Conservation (phyloP, 176 grass and related monocot species). For the Urochloa ruziziensis region DNA sequence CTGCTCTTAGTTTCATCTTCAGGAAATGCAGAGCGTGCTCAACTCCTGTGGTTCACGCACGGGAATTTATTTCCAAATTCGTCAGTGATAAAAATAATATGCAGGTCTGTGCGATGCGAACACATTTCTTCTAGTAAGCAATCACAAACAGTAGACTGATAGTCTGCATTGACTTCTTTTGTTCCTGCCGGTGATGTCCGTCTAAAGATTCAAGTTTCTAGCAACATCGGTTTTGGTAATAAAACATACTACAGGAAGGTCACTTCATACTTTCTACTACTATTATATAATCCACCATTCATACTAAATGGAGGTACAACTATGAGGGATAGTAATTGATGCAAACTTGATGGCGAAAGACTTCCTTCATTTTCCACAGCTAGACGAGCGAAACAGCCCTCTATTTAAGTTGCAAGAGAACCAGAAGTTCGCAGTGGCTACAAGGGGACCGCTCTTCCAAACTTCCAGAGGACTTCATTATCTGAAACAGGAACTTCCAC, state of each 20-base stretch:
- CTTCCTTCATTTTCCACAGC: neutral
- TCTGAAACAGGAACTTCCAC: conserved; percentile 38
- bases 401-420: conserved; percentile 15
- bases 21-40: neutral
- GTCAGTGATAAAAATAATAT: neutral
- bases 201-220: neutral
- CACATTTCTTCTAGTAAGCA: neutral
- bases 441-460: neutral
- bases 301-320: neutral
- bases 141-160: neutral
- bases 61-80: neutral
- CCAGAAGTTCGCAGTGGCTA: conserved; percentile 19
- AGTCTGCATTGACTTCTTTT: neutral
- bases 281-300: neutral
- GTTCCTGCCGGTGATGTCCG: neutral
- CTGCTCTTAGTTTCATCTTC: neutral
- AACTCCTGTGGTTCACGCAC: neutral
- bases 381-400: neutral
- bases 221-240: neutral
- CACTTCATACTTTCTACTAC: neutral
- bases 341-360: neutral
- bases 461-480: conserved; percentile 10
- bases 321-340: neutral
- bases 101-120: neutral
- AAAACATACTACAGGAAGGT: neutral